These are phyloP conservation scores for Xylaria sp. DNA, from an alignment of 2,329 filamentous ascomycete species.

Conservation along the genomic window DNA sequence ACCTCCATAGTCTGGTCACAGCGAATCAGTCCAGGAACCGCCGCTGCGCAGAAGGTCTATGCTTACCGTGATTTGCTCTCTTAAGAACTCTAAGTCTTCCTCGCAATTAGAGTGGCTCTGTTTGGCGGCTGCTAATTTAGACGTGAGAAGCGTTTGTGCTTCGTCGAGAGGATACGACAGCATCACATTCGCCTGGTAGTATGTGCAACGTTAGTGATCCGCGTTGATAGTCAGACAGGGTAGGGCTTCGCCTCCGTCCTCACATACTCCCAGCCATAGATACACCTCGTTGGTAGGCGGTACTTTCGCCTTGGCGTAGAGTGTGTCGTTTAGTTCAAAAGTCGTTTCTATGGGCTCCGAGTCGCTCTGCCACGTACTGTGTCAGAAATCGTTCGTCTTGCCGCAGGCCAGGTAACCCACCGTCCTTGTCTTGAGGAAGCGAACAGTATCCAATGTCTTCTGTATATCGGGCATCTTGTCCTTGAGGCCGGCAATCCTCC, in stretches of 20 bases:
- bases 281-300: slow-evolving; percentile 90
- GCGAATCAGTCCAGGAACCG: slow-evolving; percentile 22
- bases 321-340: slow-evolving; percentile 95
- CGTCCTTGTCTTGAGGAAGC: slow-evolving; percentile 81
- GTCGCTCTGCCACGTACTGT: slow-evolving; percentile 53
- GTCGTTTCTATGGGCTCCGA: slow-evolving; percentile 85
- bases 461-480: slow-evolving; percentile 98
- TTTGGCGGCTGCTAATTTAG: slow-evolving; percentile 83
- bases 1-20: slow-evolving; percentile 90
- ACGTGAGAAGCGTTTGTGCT: slow-evolving; percentile 79
- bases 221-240: no score
- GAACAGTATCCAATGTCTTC: slow-evolving; percentile 93
- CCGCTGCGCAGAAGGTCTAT: slow-evolving; percentile 31
- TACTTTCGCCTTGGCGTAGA: slow-evolving; percentile 89
- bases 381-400: slow-evolving; percentile 9
- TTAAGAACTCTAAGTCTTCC: slow-evolving; percentile 93
- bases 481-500: slow-evolving; percentile 81
- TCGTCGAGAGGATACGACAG: slow-evolving; percentile 91
- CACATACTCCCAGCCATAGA: slow-evolving; percentile 87
- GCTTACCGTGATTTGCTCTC: slow-evolving; percentile 93
- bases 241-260: no score
- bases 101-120: slow-evolving; percentile 87
- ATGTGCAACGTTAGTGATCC: not conserved
- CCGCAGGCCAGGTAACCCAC: slow-evolving; percentile 54
- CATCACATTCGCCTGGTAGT: slow-evolving; percentile 88